Percentiles rank a stretch among this genome's conserved stretches.
phyloP scores from a whole-genome alignment of 2,329 filamentous ascomycete species.

The Talaromyces marneffei region DNA sequence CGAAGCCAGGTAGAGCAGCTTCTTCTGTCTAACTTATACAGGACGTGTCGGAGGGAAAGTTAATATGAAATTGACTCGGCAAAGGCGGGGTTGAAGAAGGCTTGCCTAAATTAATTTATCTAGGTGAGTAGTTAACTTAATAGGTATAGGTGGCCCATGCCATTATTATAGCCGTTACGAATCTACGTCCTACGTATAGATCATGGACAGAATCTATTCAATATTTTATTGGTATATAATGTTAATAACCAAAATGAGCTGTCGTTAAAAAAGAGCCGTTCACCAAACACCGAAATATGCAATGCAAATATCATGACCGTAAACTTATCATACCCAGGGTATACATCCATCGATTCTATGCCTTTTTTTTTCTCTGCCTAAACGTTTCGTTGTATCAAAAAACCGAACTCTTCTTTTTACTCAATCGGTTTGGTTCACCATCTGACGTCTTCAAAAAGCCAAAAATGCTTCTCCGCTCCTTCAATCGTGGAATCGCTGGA shows the following conservation, averaged over 20 bases:
- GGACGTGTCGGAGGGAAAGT: not conserved
- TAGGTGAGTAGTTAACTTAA: too few relatives aligned
- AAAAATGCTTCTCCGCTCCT: conserved; percentile 43
- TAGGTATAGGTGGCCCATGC: not conserved
- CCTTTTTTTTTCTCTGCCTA: not conserved
- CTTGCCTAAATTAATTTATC: not conserved
- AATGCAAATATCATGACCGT: not conserved
- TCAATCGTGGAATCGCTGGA: conserved; percentile 20
- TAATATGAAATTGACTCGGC: not conserved
- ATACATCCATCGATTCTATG: not conserved
- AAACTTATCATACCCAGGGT: not conserved
- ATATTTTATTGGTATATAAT: too few relatives aligned
- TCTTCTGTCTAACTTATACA: not conserved
- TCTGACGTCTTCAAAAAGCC: conserved; percentile 30
- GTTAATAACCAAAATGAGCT: not conserved
- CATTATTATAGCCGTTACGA: not conserved
- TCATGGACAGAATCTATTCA: not conserved
- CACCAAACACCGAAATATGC: not conserved
- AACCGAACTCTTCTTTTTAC: conserved; percentile 44
- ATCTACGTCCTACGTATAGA: too few relatives aligned
- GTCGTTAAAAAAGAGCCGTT: not conserved
- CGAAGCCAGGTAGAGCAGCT: not conserved
- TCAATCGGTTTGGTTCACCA: conserved; percentile 32
- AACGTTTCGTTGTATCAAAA: conserved; percentile 26
- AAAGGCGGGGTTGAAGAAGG: not conserved